Base-by-base conservation (phyloP, 2,329 filamentous ascomycete genomes). In the Emydomyces testavorans region DNA sequence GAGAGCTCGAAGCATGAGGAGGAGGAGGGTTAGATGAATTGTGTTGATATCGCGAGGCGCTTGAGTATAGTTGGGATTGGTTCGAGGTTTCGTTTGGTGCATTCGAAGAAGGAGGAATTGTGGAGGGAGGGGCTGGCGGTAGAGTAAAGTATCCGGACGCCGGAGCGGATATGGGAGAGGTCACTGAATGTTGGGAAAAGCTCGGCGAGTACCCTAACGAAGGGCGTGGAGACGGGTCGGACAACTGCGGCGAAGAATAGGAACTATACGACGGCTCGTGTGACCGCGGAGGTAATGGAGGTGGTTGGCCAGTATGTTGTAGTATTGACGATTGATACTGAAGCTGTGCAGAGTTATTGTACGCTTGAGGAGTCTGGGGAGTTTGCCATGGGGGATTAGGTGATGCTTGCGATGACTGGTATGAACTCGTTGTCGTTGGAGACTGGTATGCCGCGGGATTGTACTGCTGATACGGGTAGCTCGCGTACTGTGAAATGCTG, bases 401-500 rank as follows among this genome's bases (percentile, higher is more conserved):
- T 38, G 64, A 59, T 16, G 54, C 53, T 34, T 65, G 53, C 15
- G 64, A 58, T 13, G 54, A 55, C 26, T 65, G 53, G 18, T 55
- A 54, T 3, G 60, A 52, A 20, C 61, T 55, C n/a, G 54, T 54
- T 3, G 65, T 53, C 8, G n/a, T 40, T 1, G 54, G 52, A 16
- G 66, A 58, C 37, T 69, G 66, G 52, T 74, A 74, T 18, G 70
- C 70, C 2, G 72, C 71, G 1, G 72, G 72, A 48, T 73, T 70
- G 55, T 75, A 75, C 8, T 70, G 66, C 48, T 70, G 69, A 53
- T 69, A 65, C 8, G 61, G 50, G 8, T 57, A 57, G 31, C 48
- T 62, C 28, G 52, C 49, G 46, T 64, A 62, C 6, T 59, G 53
- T 23, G 53, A 49, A 47, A 48, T 59, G 45, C 38, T 56, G 37